Percentiles rank a stretch among this genome's conserved stretches.
Conservation (phyloP, 2,329 filamentous ascomycete genomes). For the Xylariomycetidae sp. region DNA sequence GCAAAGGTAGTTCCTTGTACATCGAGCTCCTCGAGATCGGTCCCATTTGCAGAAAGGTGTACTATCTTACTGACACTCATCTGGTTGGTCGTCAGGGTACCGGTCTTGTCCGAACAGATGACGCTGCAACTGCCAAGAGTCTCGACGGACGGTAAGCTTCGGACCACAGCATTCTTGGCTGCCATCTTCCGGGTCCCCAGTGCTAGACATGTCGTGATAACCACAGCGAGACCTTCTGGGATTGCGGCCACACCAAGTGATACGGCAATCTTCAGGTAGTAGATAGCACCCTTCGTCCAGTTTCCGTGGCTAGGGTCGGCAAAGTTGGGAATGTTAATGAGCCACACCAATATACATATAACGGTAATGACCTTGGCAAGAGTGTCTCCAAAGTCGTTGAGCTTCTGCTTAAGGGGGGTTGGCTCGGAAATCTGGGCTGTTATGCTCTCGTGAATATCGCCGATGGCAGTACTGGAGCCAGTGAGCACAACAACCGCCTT, state of each 20-base stretch:
- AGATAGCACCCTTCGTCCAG: conserved; percentile 96
- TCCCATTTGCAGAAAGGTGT: conserved; percentile 70
- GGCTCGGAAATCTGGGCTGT: conserved; percentile 96
- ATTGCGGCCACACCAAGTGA: conserved; percentile 97
- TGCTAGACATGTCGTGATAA: conserved; percentile 97
- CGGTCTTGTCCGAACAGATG: conserved; percentile 99
- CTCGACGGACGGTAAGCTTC: conserved; percentile 93
- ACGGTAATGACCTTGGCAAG: conserved; percentile 97
- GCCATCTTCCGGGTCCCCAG: conserved; percentile 98
- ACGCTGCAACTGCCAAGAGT: conserved; percentile 98
- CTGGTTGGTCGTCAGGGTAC: conserved; percentile 96
- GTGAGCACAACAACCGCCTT: conserved; percentile 88
- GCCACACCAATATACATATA: conserved; percentile 94
- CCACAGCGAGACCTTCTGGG: conserved; percentile 92
- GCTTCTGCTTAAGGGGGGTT: conserved; percentile 95
- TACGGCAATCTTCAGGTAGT: conserved; percentile 98
- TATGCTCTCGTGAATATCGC: conserved; percentile 98
- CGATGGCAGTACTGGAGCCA: conserved; percentile 87
- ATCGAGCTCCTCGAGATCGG: conserved; percentile 75
- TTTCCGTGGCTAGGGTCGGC: conserved; percentile 88
- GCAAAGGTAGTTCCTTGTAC: conserved; percentile 92
- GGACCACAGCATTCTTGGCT: conserved; percentile 93
- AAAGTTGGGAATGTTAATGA: conserved; percentile 98
- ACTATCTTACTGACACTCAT: conserved; percentile 97
- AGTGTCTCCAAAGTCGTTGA: conserved; percentile 95